phyloP scores from a whole-genome alignment of 2,329 filamentous ascomycete species.

The Colletotrichum limetticola region DNA sequence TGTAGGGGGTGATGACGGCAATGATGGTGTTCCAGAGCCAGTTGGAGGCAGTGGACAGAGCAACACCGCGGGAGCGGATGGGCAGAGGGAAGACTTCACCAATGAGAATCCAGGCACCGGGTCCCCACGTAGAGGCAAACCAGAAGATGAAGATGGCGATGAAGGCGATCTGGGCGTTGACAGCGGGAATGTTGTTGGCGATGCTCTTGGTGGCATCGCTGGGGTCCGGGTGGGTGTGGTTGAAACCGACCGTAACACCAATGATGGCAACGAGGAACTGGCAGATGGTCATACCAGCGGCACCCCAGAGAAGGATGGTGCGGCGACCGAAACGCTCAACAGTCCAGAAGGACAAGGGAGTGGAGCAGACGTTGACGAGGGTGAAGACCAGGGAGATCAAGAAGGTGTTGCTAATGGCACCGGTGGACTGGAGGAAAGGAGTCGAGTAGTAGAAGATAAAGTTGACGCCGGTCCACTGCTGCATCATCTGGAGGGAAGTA shows the following conservation, averaged over 20 bases:
- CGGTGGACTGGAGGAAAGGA: slow-evolving; percentile 83
- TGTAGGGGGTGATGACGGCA: slow-evolving; percentile 78
- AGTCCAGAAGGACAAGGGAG: slow-evolving; percentile 87
- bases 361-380: slow-evolving; percentile 87
- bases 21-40: slow-evolving; percentile 89
- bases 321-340: slow-evolving; percentile 87
- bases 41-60: slow-evolving; percentile 87
- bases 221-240: slow-evolving; percentile 58
- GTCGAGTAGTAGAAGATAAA: slow-evolving; percentile 93
- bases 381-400: slow-evolving; percentile 87
- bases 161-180: slow-evolving; percentile 82
- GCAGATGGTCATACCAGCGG: slow-evolving; percentile 84
- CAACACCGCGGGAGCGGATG: slow-evolving; percentile 89
- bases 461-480: slow-evolving; percentile 88
- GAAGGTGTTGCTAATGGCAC: slow-evolving; percentile 82
- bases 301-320: slow-evolving; percentile 81
- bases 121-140: slow-evolving; percentile 91
- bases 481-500: slow-evolving; percentile 83
- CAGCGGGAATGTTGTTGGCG: slow-evolving; percentile 66
- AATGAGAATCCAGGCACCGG: slow-evolving; percentile 83
- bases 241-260: slow-evolving; percentile 70
- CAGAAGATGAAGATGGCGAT: slow-evolving; percentile 94
- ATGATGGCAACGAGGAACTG: slow-evolving; percentile 88
- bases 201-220: slow-evolving; percentile 49
- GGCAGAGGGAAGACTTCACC: slow-evolving; percentile 92